Conservation (phyloP, 768 basidiomycete genomes). For the Kwoniella europaea region DNA sequence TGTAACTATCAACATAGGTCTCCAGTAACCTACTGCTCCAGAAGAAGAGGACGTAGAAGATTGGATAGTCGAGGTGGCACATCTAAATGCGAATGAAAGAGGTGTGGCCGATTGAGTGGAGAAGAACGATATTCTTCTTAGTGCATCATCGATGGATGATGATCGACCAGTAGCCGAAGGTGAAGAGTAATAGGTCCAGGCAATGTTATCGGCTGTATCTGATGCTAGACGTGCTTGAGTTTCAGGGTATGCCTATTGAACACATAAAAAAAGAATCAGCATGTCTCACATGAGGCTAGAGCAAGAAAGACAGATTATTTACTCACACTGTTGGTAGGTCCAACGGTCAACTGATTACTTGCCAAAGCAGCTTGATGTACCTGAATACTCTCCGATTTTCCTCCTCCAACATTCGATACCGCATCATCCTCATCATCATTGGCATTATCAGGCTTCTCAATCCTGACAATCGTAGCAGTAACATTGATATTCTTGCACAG, state of each 20-base stretch:
- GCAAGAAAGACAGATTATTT: too few relatives aligned
- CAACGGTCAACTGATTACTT: conserved; percentile 49
- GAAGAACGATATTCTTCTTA: conserved; percentile 71
- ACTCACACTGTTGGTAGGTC: conserved; percentile 37
- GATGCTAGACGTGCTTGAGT: conserved; percentile 74
- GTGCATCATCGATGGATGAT: conserved; percentile 56
- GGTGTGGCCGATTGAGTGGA: conserved; percentile 58
- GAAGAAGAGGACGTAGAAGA: conserved; percentile 19
- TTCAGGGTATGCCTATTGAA: conserved; percentile 65
- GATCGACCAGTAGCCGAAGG: conserved; percentile 30
- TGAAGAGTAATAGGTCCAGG: conserved; percentile 70
- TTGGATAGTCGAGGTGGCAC: conserved; percentile 65
- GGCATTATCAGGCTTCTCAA: conserved; percentile 55
- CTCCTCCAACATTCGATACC: conserved; percentile 13
- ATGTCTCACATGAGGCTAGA: too few relatives aligned
- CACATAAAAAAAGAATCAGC: neutral
- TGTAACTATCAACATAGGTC: conserved; percentile 67
- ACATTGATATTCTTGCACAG: conserved; percentile 72
- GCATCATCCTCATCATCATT: conserved; percentile 18
- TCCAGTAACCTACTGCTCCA: conserved; percentile 41
- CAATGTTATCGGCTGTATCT: conserved; percentile 77
- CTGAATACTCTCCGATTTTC: conserved; percentile 35
- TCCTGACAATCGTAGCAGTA: conserved; percentile 73
- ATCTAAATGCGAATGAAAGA: conserved; percentile 61
- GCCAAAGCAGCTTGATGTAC: conserved; percentile 50